Base-by-base conservation (phyloP, 768 basidiomycete species). In the Tulasnella sp. region DNA sequence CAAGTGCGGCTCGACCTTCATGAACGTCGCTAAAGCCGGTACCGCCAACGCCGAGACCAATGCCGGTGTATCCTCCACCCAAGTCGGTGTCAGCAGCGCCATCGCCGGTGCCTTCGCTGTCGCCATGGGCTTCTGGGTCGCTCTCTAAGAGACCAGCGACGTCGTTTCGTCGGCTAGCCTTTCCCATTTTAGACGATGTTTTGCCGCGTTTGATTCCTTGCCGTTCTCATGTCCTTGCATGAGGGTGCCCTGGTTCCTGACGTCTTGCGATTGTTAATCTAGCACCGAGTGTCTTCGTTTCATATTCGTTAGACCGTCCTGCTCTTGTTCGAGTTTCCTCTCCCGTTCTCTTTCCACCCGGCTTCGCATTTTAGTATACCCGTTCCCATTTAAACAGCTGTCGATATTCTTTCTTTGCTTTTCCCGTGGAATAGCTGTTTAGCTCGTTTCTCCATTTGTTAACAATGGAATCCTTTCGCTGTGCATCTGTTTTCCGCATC, bases 1-100 rank as follows among this genome's bases (percentile, higher is more conserved):
- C 71, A 89, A 83, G 44, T 99, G 96, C 79, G 91, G 91, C 3
- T 34, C 79, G 8, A 84, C 81, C 77, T 97, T 94, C 86, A 83
- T 94, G 72, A 84, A 80, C 72, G 44, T 42, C 35, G 42, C 72
- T 12, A 59, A n/a, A 2, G 69, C 22, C 26, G 42, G 39, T 3
- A 26, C 44, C 19, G 69, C 69, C 3, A 32, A 34, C 41, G 34
- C 35, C 14, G 37, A 64, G 34, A 2, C 22, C 63, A 65, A 40
- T 34, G 34, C 63, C 1, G 63, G 35, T 40, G 32, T 62, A 7
- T 34, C 59, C 11, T 8, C 59, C 32, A 40, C 63, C 19, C 39
- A 35, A 40, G 63, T 65, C 14, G 35, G 63, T 37, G 63, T 65
- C 11, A 40, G 63, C 34, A 12, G 35, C 39, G 63, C 35, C 0